Evolutionary conservation across 805 yeast genomes (phyloP).

Genomic region (Blastobotrys chiropterorum): DNA sequence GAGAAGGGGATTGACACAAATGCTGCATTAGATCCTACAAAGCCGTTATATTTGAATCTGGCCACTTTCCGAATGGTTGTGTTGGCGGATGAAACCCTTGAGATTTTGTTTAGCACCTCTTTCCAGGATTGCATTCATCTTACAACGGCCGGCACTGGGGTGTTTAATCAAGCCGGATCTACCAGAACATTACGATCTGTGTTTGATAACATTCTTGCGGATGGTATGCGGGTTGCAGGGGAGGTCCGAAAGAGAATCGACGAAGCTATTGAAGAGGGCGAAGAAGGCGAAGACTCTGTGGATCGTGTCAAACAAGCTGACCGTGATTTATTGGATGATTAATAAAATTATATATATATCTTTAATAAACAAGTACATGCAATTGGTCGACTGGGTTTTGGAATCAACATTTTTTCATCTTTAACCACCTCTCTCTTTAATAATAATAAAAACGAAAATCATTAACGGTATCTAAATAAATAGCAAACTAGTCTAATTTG

Average conservation of each 20-base stretch:
- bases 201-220: conserved; percentile 86
- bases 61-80: conserved; percentile 94
- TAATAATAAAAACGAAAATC: no score
- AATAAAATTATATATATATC: conserved; percentile 5
- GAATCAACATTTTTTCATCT: no score
- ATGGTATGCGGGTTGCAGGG: conserved; percentile 85
- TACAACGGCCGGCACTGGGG: conserved; percentile 21
- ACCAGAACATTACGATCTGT: conserved; percentile 55
- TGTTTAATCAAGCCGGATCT: conserved; percentile 31
- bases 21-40: conserved; percentile 74
- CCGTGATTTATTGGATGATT: conserved; percentile 29
- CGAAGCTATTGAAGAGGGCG: conserved; percentile 25
- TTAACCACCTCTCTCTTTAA: no score
- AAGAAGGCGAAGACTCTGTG: conserved; percentile 27
- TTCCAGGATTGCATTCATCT: conserved; percentile 64
- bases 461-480: background rate
- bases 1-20: conserved; percentile 34
- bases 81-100: conserved; percentile 89
- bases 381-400: no score
- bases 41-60: conserved; percentile 66
- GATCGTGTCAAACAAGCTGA: conserved; percentile 27
- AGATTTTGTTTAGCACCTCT: conserved; percentile 68
- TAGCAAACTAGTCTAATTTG: conserved; percentile 9
- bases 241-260: conserved; percentile 88
- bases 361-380: no score